Base-by-base conservation (phyloP, 108 stramenopile species). In the Discostella pseudostelligera region DNA sequence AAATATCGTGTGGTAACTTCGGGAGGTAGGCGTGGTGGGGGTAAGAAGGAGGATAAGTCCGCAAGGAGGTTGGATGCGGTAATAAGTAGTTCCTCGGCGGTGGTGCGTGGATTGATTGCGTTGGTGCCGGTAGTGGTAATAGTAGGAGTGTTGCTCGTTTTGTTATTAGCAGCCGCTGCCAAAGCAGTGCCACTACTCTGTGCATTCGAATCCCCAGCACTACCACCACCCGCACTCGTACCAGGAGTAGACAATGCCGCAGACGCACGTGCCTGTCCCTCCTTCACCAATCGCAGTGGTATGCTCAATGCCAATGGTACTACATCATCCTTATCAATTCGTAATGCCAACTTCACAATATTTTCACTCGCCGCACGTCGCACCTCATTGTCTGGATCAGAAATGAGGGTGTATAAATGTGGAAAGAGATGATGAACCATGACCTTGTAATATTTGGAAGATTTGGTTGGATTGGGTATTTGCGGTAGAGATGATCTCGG, bases 51-150 rank as follows among this genome's bases (percentile, higher is more conserved):
- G 82, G 88, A 37, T 76, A 97, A 58, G 46, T 96, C 92, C 14
- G 92, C 95, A 58, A 98, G 66, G 58, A 98, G 75, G 59, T 91
- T 89, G 25, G 87, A 83, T 3, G 96, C 89, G 7, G 97, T 97
- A 56, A 96, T 97, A n/a, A 97, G 74, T 53, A 97, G 65, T 40
- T 97, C 96, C 71, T 98, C 97, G 0, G 69, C 69, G 24, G 82
- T 62, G 1, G 74, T 80, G 39, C 81, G 78, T 62, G 82, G 48
- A 66, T 43, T 66, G 36, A 37, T 56, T 5, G 48, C 4, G 17
- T 21, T 21, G 48, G 42, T 39, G 29, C 29, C 62, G 59, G 57
- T 58, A 43, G 40, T 51, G 35, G 53, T 43, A 29, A 66, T 49
- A 50, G 12, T 17, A n/a, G n/a, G n/a, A n/a, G n/a, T n/a, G n/a